These are phyloP conservation scores for Ophiostoma perfectum DNA, from an alignment of 2,329 filamentous ascomycete genomes.

Conservation along the genomic window DNA sequence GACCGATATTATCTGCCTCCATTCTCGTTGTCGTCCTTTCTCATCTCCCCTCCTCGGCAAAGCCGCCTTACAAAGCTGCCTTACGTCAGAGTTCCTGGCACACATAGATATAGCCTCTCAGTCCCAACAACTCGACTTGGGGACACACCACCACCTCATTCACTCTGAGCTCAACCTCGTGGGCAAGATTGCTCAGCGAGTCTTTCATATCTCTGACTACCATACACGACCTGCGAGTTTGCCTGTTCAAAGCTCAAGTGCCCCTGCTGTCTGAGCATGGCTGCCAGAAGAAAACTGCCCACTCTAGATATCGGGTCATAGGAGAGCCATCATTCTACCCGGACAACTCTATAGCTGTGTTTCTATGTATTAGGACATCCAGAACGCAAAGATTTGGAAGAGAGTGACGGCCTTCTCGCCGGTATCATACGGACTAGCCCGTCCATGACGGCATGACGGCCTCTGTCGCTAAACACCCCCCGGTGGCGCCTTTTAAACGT, in stretches of 20 bases:
- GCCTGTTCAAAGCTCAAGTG: background rate
- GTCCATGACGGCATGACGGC: conserved; percentile 35
- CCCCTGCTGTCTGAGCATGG: background rate
- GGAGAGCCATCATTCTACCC: background rate
- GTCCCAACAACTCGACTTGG: no score
- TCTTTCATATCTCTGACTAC: background rate
- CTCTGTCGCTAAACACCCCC: conserved; percentile 39
- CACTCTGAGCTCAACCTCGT: background rate
- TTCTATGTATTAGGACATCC: no score
- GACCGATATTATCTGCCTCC: background rate
- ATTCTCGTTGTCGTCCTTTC: background rate
- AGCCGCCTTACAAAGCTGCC: background rate
- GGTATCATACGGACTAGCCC: no score
- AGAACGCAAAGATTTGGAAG: no score
- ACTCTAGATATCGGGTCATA: background rate
- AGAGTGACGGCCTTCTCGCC: no score
- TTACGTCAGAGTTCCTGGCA: no score
- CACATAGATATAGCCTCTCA: no score
- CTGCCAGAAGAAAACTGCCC: background rate
- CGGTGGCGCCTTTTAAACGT: conserved; percentile 34
- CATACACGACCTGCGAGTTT: background rate
- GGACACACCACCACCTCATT: background rate
- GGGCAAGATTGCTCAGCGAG: background rate
- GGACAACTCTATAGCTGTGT: no score
- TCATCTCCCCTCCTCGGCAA: background rate